Conservation (phyloP, 75 land plant species). For the Chamaecyparis obtusa region DNA sequence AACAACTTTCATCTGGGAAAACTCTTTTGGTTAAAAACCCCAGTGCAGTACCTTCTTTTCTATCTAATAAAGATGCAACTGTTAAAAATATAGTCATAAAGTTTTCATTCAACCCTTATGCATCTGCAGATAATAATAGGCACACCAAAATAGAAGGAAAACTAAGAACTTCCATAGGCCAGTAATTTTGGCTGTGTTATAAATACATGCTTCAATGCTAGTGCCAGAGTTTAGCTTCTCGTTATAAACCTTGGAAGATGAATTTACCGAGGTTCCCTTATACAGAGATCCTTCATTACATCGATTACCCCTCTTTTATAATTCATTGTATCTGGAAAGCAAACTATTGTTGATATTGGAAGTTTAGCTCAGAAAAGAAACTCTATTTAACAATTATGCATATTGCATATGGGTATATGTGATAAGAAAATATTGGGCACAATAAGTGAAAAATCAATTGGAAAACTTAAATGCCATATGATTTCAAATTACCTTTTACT, state of each 20-base stretch:
- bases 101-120: too few species aligned
- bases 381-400: not conserved
- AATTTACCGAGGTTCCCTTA: not conserved
- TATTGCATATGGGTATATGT: not conserved
- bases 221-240: not conserved
- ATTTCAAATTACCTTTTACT: slow-evolving; percentile 50
- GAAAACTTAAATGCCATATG: not conserved
- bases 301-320: not conserved
- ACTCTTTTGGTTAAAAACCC: too few species aligned
- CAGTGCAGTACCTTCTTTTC: too few species aligned
- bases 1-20: too few species aligned
- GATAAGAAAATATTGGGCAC: not conserved
- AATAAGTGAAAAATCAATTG: not conserved
- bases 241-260: not conserved
- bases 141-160: not conserved
- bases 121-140: too few species aligned
- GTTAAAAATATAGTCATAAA: too few species aligned
- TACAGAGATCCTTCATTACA: not conserved
- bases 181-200: too few species aligned
- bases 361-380: not conserved
- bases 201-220: not conserved
- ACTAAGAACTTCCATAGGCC: too few species aligned
- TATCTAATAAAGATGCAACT: too few species aligned
- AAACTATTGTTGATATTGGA: not conserved
- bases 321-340: not conserved